Evolutionary conservation across 2,329 filamentous ascomycete species (phyloP).

Genomic region (Acephala macrosclerotiorum): DNA sequence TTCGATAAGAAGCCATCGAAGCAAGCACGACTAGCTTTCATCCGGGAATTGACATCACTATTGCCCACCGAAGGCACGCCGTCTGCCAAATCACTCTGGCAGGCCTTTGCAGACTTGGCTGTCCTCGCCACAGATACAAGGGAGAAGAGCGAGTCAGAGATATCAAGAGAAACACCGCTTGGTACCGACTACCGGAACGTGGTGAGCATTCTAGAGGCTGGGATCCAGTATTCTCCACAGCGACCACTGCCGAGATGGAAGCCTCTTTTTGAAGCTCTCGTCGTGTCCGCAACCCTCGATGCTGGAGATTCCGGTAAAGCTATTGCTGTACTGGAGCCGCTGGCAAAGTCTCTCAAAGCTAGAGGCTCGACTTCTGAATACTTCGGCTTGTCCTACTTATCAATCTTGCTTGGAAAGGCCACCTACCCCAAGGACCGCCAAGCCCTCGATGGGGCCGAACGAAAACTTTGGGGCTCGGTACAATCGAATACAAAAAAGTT

Average conservation of each 20-base stretch:
- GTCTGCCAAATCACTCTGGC: conserved; percentile 37
- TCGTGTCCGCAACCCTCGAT: conserved; percentile 64
- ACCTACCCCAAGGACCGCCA: conserved; percentile 66
- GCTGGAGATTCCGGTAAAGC: conserved; percentile 73
- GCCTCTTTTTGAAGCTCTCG: conserved; percentile 63
- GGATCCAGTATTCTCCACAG: conserved; percentile 52
- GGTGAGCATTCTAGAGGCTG: conserved; percentile 70
- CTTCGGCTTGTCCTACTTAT: conserved; percentile 43
- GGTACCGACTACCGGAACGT: conserved; percentile 76
- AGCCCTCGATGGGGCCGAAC: conserved; percentile 69
- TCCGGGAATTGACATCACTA: conserved; percentile 40
- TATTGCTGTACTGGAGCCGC: conserved; percentile 72
- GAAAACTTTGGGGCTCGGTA: conserved; percentile 69
- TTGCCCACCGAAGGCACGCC: conserved; percentile 41
- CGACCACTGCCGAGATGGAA: conserved; percentile 48
- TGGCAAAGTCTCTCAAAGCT: conserved; percentile 63
- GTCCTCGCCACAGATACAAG: conserved; percentile 31
- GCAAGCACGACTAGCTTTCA: conserved; percentile 47
- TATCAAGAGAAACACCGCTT: conserved; percentile 53
- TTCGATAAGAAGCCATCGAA: conserved; percentile 51
- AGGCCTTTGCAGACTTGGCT: conserved; percentile 40
- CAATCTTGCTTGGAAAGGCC: conserved; percentile 44
- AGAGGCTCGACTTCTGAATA: conserved; percentile 42
- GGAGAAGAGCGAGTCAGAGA: conserved; percentile 41
- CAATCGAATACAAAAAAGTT: conserved; percentile 53